Percentiles rank a stretch among this genome's conserved stretches.
Evolutionary conservation across 805 yeast species (phyloP).

Genomic region (Barnettozyma pratensis): DNA sequence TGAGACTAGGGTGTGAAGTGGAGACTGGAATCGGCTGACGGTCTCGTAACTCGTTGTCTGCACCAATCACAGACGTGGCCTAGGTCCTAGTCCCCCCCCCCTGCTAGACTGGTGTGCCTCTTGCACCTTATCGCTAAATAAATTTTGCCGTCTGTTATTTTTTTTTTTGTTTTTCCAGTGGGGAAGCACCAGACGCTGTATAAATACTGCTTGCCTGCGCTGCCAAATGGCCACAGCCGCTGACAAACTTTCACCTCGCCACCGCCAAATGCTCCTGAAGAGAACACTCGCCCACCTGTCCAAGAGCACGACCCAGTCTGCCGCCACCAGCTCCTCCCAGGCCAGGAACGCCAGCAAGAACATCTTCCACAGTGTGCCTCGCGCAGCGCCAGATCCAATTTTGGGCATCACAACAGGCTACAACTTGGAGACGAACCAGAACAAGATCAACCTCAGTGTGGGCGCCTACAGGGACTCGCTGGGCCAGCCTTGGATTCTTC

Average conservation of each 20-base stretch:
- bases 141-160: too few species aligned
- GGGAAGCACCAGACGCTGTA: too few species aligned
- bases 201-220: too few species aligned
- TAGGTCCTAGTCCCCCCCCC: too few species aligned
- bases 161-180: too few species aligned
- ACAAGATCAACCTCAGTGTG: conserved; percentile 46
- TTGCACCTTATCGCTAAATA: too few species aligned
- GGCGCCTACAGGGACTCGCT: conserved; percentile 85
- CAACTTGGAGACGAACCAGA: conserved; percentile 55
- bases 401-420: conserved; percentile 73
- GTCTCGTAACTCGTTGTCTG: too few species aligned
- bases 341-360: conserved; percentile 2
- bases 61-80: too few species aligned
- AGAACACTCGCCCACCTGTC: conserved; percentile 8
- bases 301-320: neutral
- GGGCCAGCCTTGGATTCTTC: conserved; percentile 88
- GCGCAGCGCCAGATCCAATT: conserved; percentile 84
- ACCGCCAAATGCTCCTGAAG: conserved; percentile 2
- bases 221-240: neutral
- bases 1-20: too few species aligned
- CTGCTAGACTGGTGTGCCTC: too few species aligned
- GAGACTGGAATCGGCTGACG: too few species aligned
- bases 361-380: conserved; percentile 10
- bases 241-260: neutral
- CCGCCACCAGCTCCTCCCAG: neutral